Conservation (phyloP, 768 basidiomycete genomes). For the Russula compacta region DNA sequence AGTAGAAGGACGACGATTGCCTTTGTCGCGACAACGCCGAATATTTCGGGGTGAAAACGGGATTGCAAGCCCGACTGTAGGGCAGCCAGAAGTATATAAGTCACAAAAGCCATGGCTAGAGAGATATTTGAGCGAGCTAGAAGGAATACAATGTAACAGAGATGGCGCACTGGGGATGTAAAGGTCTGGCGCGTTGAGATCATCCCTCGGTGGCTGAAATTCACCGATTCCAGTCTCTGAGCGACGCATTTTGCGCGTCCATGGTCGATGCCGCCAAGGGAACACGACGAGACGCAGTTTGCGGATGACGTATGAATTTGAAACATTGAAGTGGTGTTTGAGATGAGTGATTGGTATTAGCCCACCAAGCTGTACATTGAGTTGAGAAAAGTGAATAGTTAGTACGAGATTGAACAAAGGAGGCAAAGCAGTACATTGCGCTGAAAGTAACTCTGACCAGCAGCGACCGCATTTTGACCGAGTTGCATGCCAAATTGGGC, state of each 20-base stretch:
- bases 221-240: constrained; percentile 60
- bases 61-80: constrained; percentile 75
- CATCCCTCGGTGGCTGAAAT: constrained; percentile 85
- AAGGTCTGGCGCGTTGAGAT: constrained; percentile 91
- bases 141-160: neutral
- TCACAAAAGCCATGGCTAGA: constrained; percentile 89
- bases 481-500: constrained; percentile 96
- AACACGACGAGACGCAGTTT: constrained; percentile 87
- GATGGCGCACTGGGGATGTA: constrained; percentile 77
- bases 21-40: constrained; percentile 79
- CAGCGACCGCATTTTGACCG: constrained; percentile 82
- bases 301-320: constrained; percentile 87
- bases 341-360: constrained; percentile 67
- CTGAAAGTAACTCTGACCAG: constrained; percentile 93
- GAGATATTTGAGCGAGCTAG: neutral
- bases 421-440: constrained; percentile 58
- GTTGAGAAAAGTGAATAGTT: neutral
- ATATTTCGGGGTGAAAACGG: constrained; percentile 80
- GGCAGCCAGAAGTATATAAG: constrained; percentile 86
- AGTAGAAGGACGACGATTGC: constrained; percentile 77
- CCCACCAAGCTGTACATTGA: constrained; percentile 54
- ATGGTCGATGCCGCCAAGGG: constrained; percentile 89
- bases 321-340: constrained; percentile 93
- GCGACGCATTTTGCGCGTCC: constrained; percentile 61
- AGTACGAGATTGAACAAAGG: neutral